Evolutionary conservation across 106 monocot genomes (phyloP), one percentile per base, ranked within the genome.

Genomic region (Triglochin maritima): DNA sequence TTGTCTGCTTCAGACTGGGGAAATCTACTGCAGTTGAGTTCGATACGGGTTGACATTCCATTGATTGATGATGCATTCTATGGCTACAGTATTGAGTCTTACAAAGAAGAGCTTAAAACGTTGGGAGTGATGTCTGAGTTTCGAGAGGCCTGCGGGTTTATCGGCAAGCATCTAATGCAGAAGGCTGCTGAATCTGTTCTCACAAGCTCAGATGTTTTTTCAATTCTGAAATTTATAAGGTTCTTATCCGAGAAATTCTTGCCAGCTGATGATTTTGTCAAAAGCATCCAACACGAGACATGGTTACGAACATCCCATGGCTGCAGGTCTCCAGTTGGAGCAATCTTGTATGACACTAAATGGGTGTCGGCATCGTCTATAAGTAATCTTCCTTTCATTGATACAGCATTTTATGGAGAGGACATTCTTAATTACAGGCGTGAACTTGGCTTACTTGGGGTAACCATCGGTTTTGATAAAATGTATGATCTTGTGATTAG

Each of bases 221-320:
- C 74, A n/a, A 65, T 86, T 66, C 77, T 86, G 15, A 47, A 68
- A 8, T 60, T 86, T 13, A 80, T 86, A 17, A 67, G 83, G 17
- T 74, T 75, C 42, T 44, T 83, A 46, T 62, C 77, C 50, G 67
- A 82, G 66, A 86, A 75, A 47, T 10, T 52, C 52, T 65, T 82
- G 2, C 49, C 79, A 3, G 51, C 69, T 50, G 60, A 66, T 56
- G 2, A 78, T 29, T 59, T 82, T 4, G 74, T 82, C 16, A 9
- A 60, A 46, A 69, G 66, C 54, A 48, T 86, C 60, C 71, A 77
- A 63, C n/a, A 71, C 7, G 60, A 44, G 29, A 74, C 9, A 5
- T 86, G 82, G 57, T 46, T 57, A 2, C 56, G 58, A 12, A 53
- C 52, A 42, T 9, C 11, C n/a, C 9, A 9, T 65, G 65, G 65